A percentile compares a stretch with the other conserved stretches of the same genome.
phyloP scores from a whole-genome alignment of 2,329 filamentous ascomycete species.

The Cladosporium sp. region DNA sequence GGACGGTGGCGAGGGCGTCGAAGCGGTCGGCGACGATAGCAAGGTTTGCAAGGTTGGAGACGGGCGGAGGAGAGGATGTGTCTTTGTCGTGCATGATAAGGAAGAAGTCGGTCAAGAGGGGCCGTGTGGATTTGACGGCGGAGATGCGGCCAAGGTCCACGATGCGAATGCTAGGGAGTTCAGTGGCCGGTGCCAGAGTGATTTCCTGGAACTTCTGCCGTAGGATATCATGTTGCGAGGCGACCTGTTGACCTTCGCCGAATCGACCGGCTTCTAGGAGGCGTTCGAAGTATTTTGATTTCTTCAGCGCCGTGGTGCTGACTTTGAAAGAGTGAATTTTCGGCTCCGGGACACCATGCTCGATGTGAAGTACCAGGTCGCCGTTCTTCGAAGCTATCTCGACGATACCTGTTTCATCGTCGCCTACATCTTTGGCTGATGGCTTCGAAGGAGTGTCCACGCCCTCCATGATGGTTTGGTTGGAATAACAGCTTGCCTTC shows the following conservation, averaged over 20 bases:
- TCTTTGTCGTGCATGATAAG: constrained; percentile 57
- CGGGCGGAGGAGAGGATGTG: constrained; percentile 37
- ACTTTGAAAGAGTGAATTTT: constrained; percentile 60
- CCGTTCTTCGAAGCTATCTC: constrained; percentile 35
- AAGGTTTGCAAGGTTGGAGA: constrained; percentile 60
- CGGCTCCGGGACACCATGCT: constrained; percentile 48
- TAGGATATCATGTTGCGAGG: constrained; percentile 47
- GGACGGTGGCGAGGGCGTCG: constrained; percentile 54
- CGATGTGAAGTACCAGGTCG: constrained; percentile 60
- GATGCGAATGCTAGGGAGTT: constrained; percentile 60
- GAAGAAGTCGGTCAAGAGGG: constrained; percentile 58
- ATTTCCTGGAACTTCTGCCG: constrained; percentile 43
- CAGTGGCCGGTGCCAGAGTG: constrained; percentile 32
- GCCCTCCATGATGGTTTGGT: constrained; percentile 5
- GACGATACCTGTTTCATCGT: constrained; percentile 1
- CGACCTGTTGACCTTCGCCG: constrained; percentile 54
- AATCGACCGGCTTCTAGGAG: constrained; percentile 60
- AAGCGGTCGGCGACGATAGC: constrained; percentile 69
- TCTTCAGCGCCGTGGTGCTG: constrained; percentile 49
- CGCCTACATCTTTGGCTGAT: background rate
- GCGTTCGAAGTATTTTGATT: constrained; percentile 64
- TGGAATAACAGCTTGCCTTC: constrained; percentile 11
- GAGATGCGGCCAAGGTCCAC: constrained; percentile 65
- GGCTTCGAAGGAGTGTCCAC: constrained; percentile 5
- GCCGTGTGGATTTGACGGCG: constrained; percentile 50